Evolutionary conservation across 495 filamentous ascomycete species (phyloP), one percentile per base, ranked within the genome.

Genomic region (Bathelium albidoporum): DNA sequence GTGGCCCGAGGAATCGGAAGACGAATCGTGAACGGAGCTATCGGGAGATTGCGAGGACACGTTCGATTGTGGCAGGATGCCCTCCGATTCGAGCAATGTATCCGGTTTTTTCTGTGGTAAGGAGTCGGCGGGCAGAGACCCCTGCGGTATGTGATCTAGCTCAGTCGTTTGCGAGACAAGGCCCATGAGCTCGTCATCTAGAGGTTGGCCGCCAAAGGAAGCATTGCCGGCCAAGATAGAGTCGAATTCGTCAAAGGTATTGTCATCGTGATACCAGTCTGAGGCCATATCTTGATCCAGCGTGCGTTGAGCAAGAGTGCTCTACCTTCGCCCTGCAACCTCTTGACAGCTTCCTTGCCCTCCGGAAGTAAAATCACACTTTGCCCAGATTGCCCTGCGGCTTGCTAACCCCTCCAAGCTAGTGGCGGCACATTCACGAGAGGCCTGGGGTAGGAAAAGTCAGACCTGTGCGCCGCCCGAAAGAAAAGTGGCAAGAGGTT

Each of bases 21-120:
- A 73, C 1, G 80, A 81, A 62, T 80, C 79, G 31, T 70, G 76
- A 26, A 69, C 74, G 14, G 78, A 80, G 65, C 73, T 78, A 20
- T 73, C 73, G 9, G 76, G 73, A 1, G 78, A 79, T 18, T 9
- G 49, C 7, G 49, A 55, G 11, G 49, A 55, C 2, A 55, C n/a
- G 20, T n/a, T 29, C 49, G 49, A 55, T 9, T 55, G 49, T 28
- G 49, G 49, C 29, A 28, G 49, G 20, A 55, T 55, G 29, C 29
- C 20, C 16, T 55, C 22, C 20, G 49, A 29, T 26, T 26, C 2
- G 9, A 24, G 49, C 16, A 55, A 55, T 29, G 22, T 55, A 29
- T 20, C 29, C 1, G 49, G 7, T 20, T 26, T n/a, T 5, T 26
- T 9, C 24, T 12, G 49, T 11, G 9, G 49, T 11, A 24, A 29